phyloP scores from a whole-genome alignment of 148 eudicot genomes.

The Fallopia convolvulus region DNA sequence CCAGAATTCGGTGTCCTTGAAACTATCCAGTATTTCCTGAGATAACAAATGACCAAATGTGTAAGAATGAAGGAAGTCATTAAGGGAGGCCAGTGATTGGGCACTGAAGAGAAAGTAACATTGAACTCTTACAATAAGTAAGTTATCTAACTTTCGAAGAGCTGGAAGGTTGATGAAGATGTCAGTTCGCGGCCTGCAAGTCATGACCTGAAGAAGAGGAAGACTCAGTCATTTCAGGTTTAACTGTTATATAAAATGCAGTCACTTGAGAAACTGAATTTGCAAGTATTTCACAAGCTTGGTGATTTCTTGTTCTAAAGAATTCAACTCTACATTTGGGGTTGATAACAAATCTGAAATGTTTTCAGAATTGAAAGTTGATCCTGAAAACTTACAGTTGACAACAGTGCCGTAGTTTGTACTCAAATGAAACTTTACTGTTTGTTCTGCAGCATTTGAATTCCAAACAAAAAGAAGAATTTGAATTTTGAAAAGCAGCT shows the following conservation, averaged over 20 bases:
- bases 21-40: slow-evolving; percentile 85
- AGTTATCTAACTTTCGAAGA: slow-evolving; percentile 78
- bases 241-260: neutral
- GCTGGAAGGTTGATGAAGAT: slow-evolving; percentile 90
- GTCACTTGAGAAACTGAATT: neutral
- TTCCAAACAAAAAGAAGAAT: neutral
- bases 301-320: neutral
- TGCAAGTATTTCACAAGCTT: neutral
- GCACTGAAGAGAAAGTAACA: neutral
- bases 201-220: slow-evolving; percentile 62
- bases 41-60: neutral
- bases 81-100: neutral
- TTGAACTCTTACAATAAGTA: slow-evolving; percentile 67
- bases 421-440: neutral
- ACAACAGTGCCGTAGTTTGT: neutral
- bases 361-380: too few species aligned
- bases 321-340: neutral
- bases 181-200: slow-evolving; percentile 74
- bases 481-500: slow-evolving; percentile 1
- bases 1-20: slow-evolving; percentile 82
- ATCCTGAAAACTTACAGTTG: neutral
- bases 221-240: neutral
- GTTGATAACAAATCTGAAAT: neutral
- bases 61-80: neutral
- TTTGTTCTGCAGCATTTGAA: neutral